phyloP scores from a whole-genome alignment of 805 yeast genomes.

The Saccharomycopsis selenospora region DNA sequence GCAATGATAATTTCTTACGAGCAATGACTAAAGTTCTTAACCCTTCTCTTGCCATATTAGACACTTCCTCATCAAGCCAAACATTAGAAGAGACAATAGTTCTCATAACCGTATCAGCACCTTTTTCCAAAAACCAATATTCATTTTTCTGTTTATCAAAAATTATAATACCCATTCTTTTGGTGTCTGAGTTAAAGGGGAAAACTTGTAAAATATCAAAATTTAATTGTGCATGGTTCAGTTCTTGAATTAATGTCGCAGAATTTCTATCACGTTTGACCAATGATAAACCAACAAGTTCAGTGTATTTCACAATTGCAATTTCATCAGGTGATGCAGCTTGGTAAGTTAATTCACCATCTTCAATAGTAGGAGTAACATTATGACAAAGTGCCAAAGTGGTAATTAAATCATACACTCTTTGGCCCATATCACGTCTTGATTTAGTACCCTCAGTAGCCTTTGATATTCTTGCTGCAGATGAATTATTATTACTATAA shows the following conservation, averaged over 20 bases:
- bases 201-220: slow-evolving; percentile 75
- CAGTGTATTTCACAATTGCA: slow-evolving; percentile 92
- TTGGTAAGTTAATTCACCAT: slow-evolving; percentile 73
- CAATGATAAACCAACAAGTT: slow-evolving; percentile 73
- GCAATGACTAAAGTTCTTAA: slow-evolving; percentile 90
- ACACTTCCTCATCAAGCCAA: slow-evolving; percentile 97
- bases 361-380: slow-evolving; percentile 88
- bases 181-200: slow-evolving; percentile 93
- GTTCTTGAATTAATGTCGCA: slow-evolving; percentile 58
- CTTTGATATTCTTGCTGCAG: slow-evolving; percentile 21
- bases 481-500: slow-evolving; percentile 18
- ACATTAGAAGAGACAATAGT: slow-evolving; percentile 77
- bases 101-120: slow-evolving; percentile 94
- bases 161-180: slow-evolving; percentile 90
- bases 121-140: slow-evolving; percentile 81
- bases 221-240: slow-evolving; percentile 37
- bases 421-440: slow-evolving; percentile 63
- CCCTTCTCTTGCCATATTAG: slow-evolving; percentile 98
- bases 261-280: slow-evolving; percentile 75
- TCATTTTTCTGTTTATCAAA: slow-evolving; percentile 57
- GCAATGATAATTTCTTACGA: slow-evolving; percentile 57
- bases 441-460: slow-evolving; percentile 29
- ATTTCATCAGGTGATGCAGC: slow-evolving; percentile 99
- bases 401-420: slow-evolving; percentile 72
- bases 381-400: slow-evolving; percentile 94